Evolutionary conservation across 257 asterid species (phyloP), one percentile per base, ranked within the genome.

Genomic region (Capsicum chinense): DNA sequence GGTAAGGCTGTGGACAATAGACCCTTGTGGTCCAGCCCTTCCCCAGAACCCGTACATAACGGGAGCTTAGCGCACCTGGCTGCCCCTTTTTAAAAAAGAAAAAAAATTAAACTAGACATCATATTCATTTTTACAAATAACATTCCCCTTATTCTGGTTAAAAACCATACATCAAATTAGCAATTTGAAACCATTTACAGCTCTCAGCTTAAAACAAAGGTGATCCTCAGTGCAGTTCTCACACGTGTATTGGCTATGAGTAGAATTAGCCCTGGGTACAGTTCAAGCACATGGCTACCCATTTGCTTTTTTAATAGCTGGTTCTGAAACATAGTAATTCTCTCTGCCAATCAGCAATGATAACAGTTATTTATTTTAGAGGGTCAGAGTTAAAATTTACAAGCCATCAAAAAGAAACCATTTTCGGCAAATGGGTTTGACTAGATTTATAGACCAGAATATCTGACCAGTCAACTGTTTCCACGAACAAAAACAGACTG

Each of bases 261-360:
- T 69, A 69, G 54, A 68, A 69, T 15, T 69, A 69, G 79, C 42
- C 79, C 9, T 2, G 76, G 21, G 52, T 69, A 42, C 15, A 16
- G 56, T 56, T 56, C 19, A 56, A 14, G 60, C 60, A 56, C 60
- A 56, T 56, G 60, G 19, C 60, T 15, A 56, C 60, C n/a, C 19
- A 7, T 56, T 56, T 14, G 60, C 60, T 39, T 56, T 56, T 59
- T 17, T 59, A 59, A n/a, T 58, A 58, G 63, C 63, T 58, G 19
- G 63, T 58, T 58, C 63, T 58, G 21, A 58, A 15, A 58, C 63
- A 70, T 70, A 44, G 57, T 44, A 42, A 70, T 17, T 70, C 79
- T 70, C 56, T 42, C 79, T 42, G 37, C 79, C 56, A 17, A 5
- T 44, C 79, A 70, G 44, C 79, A 70, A 44, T 17, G 37, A 70